Base-by-base conservation (phyloP, 1,139 yeast genomes). In the Yamadazyma songkhlaensis region DNA sequence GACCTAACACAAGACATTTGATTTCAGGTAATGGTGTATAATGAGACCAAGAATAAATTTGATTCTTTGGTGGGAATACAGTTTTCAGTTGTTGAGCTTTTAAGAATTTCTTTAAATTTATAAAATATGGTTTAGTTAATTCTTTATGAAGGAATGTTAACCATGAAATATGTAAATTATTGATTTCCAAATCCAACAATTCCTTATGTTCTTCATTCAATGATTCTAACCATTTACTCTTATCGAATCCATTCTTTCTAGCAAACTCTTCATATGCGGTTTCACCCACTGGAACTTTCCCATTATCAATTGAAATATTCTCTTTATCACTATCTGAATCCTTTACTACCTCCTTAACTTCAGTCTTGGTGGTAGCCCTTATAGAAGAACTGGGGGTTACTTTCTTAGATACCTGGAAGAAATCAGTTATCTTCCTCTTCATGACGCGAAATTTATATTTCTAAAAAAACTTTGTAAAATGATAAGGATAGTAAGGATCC, bases 11-110 rank as follows among this genome's bases (percentile, higher is more conserved):
- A 3, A 92, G 74, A 25, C 94, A 94, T 53, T 80, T 82, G 23
- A 90, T 84, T 2, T 74, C 59, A 5, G 79, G 70, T 25, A 92
- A 67, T 0, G 97, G 96, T 0, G 97, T 88, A 25, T 82, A 70
- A 32, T 89, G 77, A 2, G 95, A 83, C 97, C 98, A 92, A 0
- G 97, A 85, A 57, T 92, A 92, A n/a, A 92, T 79, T 43, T 85
- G 84, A 12, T 72, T 54, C 17, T 66, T 59, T 0, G 92, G 90
- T 1, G 99, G 99, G 60, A 87, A 92, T 0, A 90, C 69, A 2
- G 71, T 66, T 42, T 74, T 72, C 26, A 57, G 43, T 42, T 57
- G 51, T 41, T 66, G 73, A 2, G 61, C 40, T 10, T 41, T 44
- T 8, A 88, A 62, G 51, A 82, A 88, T 48, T 58, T 55, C 52